Conservation (phyloP, 108 stramenopile species). For the Seminavis robusta region DNA sequence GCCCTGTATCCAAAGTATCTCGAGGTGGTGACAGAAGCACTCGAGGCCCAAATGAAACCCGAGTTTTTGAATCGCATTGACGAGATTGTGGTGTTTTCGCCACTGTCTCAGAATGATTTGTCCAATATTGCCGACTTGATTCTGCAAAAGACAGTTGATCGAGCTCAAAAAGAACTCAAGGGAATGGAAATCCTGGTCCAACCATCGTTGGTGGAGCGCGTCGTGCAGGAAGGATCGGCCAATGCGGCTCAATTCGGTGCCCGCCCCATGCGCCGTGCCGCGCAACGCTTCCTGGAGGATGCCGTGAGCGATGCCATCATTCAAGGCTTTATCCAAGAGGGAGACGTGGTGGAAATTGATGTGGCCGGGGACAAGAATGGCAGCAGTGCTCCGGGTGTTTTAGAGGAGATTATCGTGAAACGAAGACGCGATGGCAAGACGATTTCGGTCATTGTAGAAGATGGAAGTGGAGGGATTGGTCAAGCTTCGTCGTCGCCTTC, state of each 20-base stretch:
- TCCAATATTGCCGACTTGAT: slow-evolving; percentile 65
- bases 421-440: slow-evolving; percentile 6
- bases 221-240: slow-evolving; percentile 62
- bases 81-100: slow-evolving; percentile 95
- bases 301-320: slow-evolving; percentile 84
- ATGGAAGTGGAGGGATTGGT: slow-evolving; percentile 22
- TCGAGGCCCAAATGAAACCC: slow-evolving; percentile 88
- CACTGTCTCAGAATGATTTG: slow-evolving; percentile 71
- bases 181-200: slow-evolving; percentile 49
- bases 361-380: slow-evolving; percentile 19
- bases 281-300: slow-evolving; percentile 83
- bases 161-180: too few relatives aligned
- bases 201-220: slow-evolving; percentile 43
- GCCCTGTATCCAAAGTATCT: slow-evolving; percentile 71
- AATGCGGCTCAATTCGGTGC: slow-evolving; percentile 86
- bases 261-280: slow-evolving; percentile 82
- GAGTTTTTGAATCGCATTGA: slow-evolving; percentile 98
- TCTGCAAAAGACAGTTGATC: slow-evolving; percentile 47
- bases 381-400: background rate
- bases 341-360: slow-evolving; percentile 54
- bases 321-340: slow-evolving; percentile 67
- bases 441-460: slow-evolving; percentile 19
- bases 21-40: slow-evolving; percentile 83
- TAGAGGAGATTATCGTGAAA: background rate
- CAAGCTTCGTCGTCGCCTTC: too few relatives aligned